Evolutionary conservation across 805 yeast species (phyloP), one percentile per base, ranked within the genome.

Genomic region (Candida patagonica): DNA sequence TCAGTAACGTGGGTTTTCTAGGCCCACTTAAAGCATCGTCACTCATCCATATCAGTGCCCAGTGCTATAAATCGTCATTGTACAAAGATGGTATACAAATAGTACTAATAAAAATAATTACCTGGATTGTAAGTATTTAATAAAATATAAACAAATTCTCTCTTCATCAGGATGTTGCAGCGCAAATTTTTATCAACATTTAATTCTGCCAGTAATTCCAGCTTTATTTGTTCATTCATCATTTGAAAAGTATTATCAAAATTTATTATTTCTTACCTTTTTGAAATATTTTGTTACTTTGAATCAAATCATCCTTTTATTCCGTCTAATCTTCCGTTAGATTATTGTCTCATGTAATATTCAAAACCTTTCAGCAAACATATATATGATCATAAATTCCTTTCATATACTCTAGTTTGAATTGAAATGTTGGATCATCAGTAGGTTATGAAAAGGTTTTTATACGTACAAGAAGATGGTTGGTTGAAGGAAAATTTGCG

Each of bases 161-260:
- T n/a, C 21, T 40, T n/a, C 36, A 45, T 47, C 64, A 69, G 65
- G 70, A 48, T 49, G 35, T 48, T 56, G 57, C 41, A 44, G 71
- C 71, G 69, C 73, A 49, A 73, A 70, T 69, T 70, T 68, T 63
- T 84, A 87, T 80, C 81, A 86, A 84, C 69, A 65, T 64, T 64
- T 67, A 71, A 64, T 78, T 87, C 96, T 80, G 96, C 80, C 81
- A 78, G 96, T 87, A 87, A 87, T 87, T 87, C 96, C 96, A 87
- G 95, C 95, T 25, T 12, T 25, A 17, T 30, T 30, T 27, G 20
- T 23, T 7, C 5, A 20, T 21, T 26, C 20, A n/a, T 10, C 37
- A 21, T 29, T 29, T 15, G 31, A 29, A 34, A 13, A 20, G 19
- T 15, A 7, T 29, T 15, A 21, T n/a, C n/a, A n/a, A n/a, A n/a